Evolutionary conservation across 352 stramenopile species (phyloP).

Genomic region (Pythium monospermum): DNA sequence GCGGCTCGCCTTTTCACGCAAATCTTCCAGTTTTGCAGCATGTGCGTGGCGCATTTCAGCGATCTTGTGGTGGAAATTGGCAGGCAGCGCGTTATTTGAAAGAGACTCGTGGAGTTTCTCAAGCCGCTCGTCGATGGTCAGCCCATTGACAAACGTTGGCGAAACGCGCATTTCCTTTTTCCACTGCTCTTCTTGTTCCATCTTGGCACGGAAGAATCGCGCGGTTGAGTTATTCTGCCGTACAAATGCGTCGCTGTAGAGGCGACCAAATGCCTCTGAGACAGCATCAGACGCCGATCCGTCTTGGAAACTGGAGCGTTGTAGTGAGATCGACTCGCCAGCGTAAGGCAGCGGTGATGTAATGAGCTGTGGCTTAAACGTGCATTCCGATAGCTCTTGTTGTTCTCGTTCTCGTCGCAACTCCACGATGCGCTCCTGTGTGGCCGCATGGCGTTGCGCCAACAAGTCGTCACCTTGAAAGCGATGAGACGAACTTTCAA

Average conservation of each 20-base stretch:
- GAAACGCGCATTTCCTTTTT: constrained; percentile 36
- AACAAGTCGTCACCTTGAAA: constrained; percentile 23
- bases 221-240: constrained; percentile 39
- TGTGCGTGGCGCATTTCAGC: constrained; percentile 36
- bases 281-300: not conserved
- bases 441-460: constrained; percentile 22
- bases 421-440: constrained; percentile 22
- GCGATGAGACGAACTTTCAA: not conserved
- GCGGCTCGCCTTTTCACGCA: constrained; percentile 24
- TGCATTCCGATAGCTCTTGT: constrained; percentile 44
- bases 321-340: not conserved
- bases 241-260: constrained; percentile 50
- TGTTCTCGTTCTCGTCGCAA: constrained; percentile 32
- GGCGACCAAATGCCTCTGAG: constrained; percentile 31
- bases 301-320: not conserved
- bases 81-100: constrained; percentile 36
- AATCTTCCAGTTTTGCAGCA: constrained; percentile 25
- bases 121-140: constrained; percentile 46
- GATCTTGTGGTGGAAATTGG: constrained; percentile 52
- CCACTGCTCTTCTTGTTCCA: constrained; percentile 34
- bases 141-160: constrained; percentile 43
- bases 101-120: constrained; percentile 34
- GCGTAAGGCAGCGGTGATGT: too few relatives aligned
- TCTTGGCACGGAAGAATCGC: constrained; percentile 33
- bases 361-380: constrained; percentile 38